Percentiles rank a stretch among this genome's conserved stretches.
Conservation (phyloP, 176 grass and related monocot species). For the Avena eriantha region DNA sequence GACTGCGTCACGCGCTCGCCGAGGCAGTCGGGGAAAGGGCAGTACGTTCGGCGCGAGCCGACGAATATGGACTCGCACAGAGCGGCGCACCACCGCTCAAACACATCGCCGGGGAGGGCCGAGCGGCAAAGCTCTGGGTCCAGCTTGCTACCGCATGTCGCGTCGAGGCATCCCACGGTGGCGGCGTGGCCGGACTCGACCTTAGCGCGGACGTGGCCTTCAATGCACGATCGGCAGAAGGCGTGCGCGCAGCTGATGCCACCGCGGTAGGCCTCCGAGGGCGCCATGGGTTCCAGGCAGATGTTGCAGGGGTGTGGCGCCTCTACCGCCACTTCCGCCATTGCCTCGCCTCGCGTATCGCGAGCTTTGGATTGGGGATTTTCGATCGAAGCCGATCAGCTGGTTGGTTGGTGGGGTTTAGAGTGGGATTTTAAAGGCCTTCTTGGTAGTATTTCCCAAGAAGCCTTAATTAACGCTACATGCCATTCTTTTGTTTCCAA, state of each 20-base stretch:
- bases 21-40: conserved; percentile 64
- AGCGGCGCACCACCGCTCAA: conserved; percentile 55
- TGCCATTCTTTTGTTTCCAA: neutral
- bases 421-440: neutral
- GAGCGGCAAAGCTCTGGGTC: conserved; percentile 46
- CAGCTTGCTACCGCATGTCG: conserved; percentile 33
- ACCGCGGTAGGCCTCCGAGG: conserved; percentile 10
- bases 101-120: conserved; percentile 25
- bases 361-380: neutral
- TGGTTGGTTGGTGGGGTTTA: neutral
- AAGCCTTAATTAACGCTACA: neutral
- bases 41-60: conserved; percentile 38
- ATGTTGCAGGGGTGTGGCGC: conserved; percentile 52
- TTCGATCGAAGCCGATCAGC: neutral
- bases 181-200: conserved; percentile 38
- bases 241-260: conserved; percentile 52
- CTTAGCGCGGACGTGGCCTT: conserved; percentile 47
- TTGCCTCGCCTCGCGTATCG: neutral
- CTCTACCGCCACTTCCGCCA: neutral
- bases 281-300: conserved; percentile 58
- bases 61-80: conserved; percentile 55
- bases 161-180: conserved; percentile 55
- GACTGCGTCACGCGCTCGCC: neutral
- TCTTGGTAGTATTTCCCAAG: neutral
- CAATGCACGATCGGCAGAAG: conserved; percentile 61